Conservation (phyloP, 1,284 basidiomycete genomes). For the Rhodotorula sp. region DNA sequence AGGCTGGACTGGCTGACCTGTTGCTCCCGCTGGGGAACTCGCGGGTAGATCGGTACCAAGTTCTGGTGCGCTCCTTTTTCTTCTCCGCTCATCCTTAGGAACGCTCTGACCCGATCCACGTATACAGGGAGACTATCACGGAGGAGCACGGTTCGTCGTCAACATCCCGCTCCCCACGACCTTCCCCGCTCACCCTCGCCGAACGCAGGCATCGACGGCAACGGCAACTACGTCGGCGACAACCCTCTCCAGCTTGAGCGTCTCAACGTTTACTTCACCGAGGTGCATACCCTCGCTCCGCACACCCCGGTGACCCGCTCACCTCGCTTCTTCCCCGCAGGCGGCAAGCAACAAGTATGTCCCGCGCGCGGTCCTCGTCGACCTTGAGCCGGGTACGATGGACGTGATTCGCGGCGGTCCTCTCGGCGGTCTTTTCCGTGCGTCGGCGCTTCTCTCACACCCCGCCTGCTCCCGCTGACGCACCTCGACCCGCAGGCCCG, state of each 20-base stretch:
- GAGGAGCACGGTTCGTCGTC: slow-evolving; percentile 74
- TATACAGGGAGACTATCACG: slow-evolving; percentile 63
- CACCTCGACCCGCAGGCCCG: slow-evolving; percentile 51
- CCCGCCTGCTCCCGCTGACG: slow-evolving; percentile 55
- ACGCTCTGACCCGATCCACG: not conserved
- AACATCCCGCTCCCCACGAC: too few species aligned
- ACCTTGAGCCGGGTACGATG: slow-evolving; percentile 97
- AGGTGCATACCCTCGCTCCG: slow-evolving; percentile 60
- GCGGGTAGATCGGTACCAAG: slow-evolving; percentile 58
- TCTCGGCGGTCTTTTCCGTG: slow-evolving; percentile 54
- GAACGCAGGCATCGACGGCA: slow-evolving; percentile 16
- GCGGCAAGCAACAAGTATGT: slow-evolving; percentile 78
- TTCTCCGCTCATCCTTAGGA: fast-evolving
- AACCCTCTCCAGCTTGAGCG: slow-evolving; percentile 91
- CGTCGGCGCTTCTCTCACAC: slow-evolving; percentile 31
- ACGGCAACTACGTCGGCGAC: slow-evolving; percentile 73
- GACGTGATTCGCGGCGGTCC: slow-evolving; percentile 66
- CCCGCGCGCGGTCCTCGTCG: slow-evolving; percentile 90
- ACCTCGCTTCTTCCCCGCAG: slow-evolving; percentile 52
- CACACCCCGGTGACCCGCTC: not conserved
- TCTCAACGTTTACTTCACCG: slow-evolving; percentile 54
- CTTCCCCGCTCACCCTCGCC: too few species aligned
- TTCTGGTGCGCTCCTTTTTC: slow-evolving; percentile 80
- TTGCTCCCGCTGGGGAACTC: not conserved
- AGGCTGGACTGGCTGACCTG: not conserved